Evolutionary conservation across 345 rosid genomes (phyloP).

Genomic region (Laguncularia racemosa): DNA sequence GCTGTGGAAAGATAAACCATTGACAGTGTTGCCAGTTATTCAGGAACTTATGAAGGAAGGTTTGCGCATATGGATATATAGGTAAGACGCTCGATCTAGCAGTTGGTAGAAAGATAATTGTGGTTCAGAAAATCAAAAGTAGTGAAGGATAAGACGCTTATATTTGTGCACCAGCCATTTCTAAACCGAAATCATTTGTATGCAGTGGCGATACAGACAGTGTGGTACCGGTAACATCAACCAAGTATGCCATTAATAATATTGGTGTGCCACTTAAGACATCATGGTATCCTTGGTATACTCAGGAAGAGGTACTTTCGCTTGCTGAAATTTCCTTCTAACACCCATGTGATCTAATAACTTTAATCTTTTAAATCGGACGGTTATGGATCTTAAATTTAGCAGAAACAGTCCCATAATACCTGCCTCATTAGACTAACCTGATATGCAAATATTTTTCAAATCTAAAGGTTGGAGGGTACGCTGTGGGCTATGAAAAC

Average conservation of each 20-base stretch:
- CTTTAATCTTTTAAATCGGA: too few species aligned
- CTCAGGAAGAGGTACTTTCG: conserved; percentile 26
- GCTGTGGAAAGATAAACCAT: conserved; percentile 22
- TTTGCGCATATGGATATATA: conserved; percentile 36
- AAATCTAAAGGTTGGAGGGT: conserved; percentile 40
- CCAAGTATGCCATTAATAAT: conserved; percentile 28
- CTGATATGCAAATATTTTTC: background rate
- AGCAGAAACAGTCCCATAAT: background rate
- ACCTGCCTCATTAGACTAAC: background rate
- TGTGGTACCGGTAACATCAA: conserved; percentile 33
- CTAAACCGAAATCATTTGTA: background rate
- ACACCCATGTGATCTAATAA: too few species aligned
- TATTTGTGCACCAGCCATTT: background rate
- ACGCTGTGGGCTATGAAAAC: conserved; percentile 30
- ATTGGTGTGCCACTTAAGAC: conserved; percentile 19
- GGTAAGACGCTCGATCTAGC: conserved; percentile 12
- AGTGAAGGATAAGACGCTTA: background rate
- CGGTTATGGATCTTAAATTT: too few species aligned
- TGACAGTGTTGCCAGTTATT: conserved; percentile 30
- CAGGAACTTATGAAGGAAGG: conserved; percentile 24
- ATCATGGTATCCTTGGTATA: conserved; percentile 39
- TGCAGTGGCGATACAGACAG: conserved; percentile 42
- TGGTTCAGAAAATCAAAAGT: background rate
- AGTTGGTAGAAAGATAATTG: background rate
- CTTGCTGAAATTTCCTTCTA: too few species aligned